These are phyloP conservation scores for Anisodus tanguticus DNA, from an alignment of 257 asterid genomes.

Conservation along the genomic window DNA sequence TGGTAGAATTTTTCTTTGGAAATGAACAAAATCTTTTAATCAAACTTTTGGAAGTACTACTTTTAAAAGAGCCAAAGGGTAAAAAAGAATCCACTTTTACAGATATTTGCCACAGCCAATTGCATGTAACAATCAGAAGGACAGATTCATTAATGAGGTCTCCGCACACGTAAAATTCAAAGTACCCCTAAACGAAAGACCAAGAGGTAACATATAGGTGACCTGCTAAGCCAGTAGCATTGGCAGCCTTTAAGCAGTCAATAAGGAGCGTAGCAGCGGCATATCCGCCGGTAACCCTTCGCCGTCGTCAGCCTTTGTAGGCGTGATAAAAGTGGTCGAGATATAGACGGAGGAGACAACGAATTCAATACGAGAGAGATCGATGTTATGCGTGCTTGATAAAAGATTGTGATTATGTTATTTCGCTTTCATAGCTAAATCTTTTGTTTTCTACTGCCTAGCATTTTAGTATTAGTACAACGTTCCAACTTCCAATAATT, in stretches of 20 bases:
- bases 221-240: background rate
- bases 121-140: background rate
- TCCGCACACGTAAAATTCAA: background rate
- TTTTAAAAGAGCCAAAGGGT: background rate
- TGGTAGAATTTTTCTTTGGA: background rate
- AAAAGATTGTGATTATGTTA: background rate
- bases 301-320: constrained; percentile 21
- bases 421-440: background rate
- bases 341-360: background rate
- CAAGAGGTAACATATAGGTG: background rate
- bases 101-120: constrained; percentile 12
- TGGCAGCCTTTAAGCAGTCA: background rate
- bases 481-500: background rate
- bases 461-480: background rate
- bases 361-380: background rate
- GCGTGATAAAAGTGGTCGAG: background rate
- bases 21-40: background rate
- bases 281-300: constrained; percentile 45
- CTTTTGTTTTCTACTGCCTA: background rate
- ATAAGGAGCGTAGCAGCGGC: constrained; percentile 36
- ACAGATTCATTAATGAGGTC: background rate
- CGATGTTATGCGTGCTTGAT: background rate
- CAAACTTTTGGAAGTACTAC: background rate
- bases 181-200: background rate
- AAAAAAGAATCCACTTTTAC: background rate